A percentile compares a stretch with the other conserved stretches of the same genome.
Evolutionary conservation across 176 grass and related monocot species (phyloP).

Genomic region (Metroxylon sagu): DNA sequence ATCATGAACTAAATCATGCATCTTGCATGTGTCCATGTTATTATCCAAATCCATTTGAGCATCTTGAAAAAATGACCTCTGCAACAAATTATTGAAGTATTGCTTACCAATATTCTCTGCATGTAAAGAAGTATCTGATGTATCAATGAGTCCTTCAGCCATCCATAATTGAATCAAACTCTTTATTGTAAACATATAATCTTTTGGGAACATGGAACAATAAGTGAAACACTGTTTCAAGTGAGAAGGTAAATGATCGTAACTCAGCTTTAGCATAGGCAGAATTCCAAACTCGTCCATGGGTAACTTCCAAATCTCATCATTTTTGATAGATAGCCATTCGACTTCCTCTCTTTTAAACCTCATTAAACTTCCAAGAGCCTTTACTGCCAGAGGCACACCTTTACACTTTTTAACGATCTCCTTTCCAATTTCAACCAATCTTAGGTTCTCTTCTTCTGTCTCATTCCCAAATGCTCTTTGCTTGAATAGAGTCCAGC

Average conservation of each 20-base stretch:
- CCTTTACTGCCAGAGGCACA: constrained; percentile 19
- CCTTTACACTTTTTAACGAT: constrained; percentile 24
- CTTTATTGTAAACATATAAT: too few species aligned
- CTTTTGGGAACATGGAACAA: too few species aligned
- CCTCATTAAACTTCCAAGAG: constrained; percentile 10
- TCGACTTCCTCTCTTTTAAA: not conserved
- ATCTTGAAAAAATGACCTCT: too few species aligned
- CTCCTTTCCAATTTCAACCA: constrained; percentile 14
- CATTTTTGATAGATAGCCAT: constrained; percentile 10
- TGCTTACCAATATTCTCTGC: too few species aligned
- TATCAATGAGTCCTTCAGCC: too few species aligned
- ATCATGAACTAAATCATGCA: too few species aligned
- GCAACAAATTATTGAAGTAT: too few species aligned
- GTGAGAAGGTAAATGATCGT: constrained; percentile 16
- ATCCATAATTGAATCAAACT: too few species aligned
- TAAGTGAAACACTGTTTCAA: not conserved
- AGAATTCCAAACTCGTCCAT: not conserved
- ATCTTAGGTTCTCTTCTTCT: not conserved
- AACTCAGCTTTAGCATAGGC: constrained; percentile 3
- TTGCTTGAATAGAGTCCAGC: constrained; percentile 12
- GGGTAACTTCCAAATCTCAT: not conserved
- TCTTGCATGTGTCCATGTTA: too few species aligned
- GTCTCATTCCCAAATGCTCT: not conserved
- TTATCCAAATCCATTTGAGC: too few species aligned
- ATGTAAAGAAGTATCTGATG: too few species aligned